Evolutionary conservation across 495 filamentous ascomycete species (phyloP), one percentile per base, ranked within the genome.

Genomic region (Aspergillus steynii): DNA sequence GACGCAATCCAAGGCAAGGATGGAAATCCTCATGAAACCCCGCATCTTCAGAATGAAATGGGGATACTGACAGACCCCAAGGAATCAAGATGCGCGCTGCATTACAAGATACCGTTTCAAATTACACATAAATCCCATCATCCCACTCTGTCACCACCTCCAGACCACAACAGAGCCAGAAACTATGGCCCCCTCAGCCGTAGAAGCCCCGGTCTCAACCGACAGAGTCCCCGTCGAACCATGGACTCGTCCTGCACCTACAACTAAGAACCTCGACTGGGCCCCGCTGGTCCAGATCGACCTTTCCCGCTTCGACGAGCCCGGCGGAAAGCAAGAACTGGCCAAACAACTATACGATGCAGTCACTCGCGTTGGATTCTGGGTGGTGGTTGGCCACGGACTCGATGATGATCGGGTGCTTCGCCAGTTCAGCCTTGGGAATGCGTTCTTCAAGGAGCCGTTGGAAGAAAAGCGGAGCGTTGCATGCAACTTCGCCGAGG

Each of bases 281-380:
- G 81, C 83, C 10, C 81, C 83, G 10, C 73, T 85, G 9, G 71
- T 82, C 15, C 80, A 77, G 25, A 74, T 86, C 25, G 83, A 86
- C 64, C 73, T 86, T 2, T 77, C 75, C 52, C 70, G 71, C 2
- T 83, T 80, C 60, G 76, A 81, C 46, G 49, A 73, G 31, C 78
- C 80, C 1, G 82, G 82, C 25, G 82, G 82, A 14, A 85, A 84
- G 59, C 66, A 85, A 59, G 68, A 76, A 42, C 70, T 86, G 4
- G 83, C 82, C 5, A 73, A 76, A 28, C 82, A 85, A 61, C 73
- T 86, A 1, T 73, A 83, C 54, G 76, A 85, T 57, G 84, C 84
- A 0, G 79, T 84, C 6, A 76, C 79, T 4, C 65, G 78, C 20
- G 77, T 83, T 50, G 81, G 80, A 0, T 73, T 73, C 49, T 73